A percentile compares a stretch with the other conserved stretches of the same genome.
Evolutionary conservation across 2,329 filamentous ascomycete genomes (phyloP).

Genomic region (Aureobasidium mangrovei): DNA sequence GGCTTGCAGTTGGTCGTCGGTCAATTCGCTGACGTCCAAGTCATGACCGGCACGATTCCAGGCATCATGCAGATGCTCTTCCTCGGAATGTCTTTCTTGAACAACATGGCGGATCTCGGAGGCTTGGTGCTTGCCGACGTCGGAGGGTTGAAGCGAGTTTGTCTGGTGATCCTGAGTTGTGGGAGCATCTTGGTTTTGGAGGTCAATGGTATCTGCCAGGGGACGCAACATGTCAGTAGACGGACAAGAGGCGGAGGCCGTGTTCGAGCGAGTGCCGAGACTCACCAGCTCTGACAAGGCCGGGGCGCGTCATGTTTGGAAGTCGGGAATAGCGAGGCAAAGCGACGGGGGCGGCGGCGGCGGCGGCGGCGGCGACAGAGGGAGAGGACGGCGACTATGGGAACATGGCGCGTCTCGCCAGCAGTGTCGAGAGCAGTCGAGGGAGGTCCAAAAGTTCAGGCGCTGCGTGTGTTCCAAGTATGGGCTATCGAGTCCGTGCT

Average conservation of each 20-base stretch:
- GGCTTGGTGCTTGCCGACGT: constrained; percentile 65
- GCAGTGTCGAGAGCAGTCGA: not conserved
- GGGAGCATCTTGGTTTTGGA: constrained; percentile 74
- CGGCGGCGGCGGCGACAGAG: not conserved
- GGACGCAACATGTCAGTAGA: not conserved
- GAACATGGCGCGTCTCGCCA: constrained; percentile 2
- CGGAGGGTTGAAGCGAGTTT: constrained; percentile 43
- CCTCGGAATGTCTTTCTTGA: constrained; percentile 62
- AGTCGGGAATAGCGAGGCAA: not conserved
- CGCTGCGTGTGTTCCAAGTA: too few relatives aligned
- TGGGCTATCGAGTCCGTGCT: not conserved
- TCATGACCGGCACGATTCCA: constrained; percentile 32
- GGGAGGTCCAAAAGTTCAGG: too few relatives aligned
- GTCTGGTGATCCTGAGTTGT: constrained; percentile 74
- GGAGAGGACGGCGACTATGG: not conserved
- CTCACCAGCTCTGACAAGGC: constrained; percentile 17
- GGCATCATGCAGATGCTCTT: constrained; percentile 55
- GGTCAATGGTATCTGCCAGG: constrained; percentile 76
- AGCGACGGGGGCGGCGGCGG: not conserved
- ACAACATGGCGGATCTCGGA: constrained; percentile 72
- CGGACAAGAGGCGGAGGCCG: not conserved
- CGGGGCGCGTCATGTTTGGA: constrained; percentile 17
- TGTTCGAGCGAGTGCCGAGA: not conserved
- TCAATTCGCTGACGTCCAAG: constrained; percentile 37
- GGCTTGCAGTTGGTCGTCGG: constrained; percentile 46